These are phyloP conservation scores for Ceratobasidium papillatum DNA, from an alignment of 1,284 basidiomycete genomes.

Conservation along the genomic window DNA sequence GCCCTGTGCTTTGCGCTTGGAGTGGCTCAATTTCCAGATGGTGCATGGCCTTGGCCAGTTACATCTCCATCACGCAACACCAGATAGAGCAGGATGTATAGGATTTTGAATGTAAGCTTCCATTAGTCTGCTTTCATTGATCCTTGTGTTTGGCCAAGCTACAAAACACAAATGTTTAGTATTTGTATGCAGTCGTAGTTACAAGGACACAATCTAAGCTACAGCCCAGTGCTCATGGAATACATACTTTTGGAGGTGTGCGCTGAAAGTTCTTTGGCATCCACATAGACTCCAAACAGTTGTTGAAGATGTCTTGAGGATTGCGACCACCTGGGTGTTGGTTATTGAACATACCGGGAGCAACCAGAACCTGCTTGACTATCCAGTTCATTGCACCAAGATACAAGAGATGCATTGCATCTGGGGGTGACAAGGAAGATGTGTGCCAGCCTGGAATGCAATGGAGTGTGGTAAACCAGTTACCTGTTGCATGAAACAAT, in stretches of 20 bases:
- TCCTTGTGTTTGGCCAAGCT: too few relatives aligned
- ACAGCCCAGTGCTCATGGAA: too few relatives aligned
- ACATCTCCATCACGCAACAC: too few relatives aligned
- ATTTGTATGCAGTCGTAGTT: too few relatives aligned
- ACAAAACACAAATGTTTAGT: too few relatives aligned
- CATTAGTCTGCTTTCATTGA: too few relatives aligned
- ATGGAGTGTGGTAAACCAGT: not conserved
- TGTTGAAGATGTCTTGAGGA: conserved; percentile 1
- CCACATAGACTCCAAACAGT: conserved; percentile 17
- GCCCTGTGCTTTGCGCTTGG: not conserved
- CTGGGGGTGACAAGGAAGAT: not conserved
- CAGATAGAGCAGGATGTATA: too few relatives aligned
- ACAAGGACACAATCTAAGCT: too few relatives aligned
- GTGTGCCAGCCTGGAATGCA: conserved; percentile 15
- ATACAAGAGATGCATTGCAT: conserved; percentile 31
- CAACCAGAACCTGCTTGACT: conserved; percentile 8
- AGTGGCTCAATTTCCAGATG: too few relatives aligned
- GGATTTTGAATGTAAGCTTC: too few relatives aligned
- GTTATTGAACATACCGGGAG: conserved; percentile 11
- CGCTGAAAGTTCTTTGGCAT: conserved; percentile 13
- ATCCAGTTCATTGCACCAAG: conserved; percentile 29
- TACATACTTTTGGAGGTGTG: too few relatives aligned
- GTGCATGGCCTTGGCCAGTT: too few relatives aligned
- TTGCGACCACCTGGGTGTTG: not conserved
- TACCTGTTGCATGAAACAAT: conserved; percentile 17